Percentiles rank a stretch among this genome's conserved stretches.
Conservation (phyloP, 2,329 filamentous ascomycete species). For the Rhytidhysteron rufulum region DNA sequence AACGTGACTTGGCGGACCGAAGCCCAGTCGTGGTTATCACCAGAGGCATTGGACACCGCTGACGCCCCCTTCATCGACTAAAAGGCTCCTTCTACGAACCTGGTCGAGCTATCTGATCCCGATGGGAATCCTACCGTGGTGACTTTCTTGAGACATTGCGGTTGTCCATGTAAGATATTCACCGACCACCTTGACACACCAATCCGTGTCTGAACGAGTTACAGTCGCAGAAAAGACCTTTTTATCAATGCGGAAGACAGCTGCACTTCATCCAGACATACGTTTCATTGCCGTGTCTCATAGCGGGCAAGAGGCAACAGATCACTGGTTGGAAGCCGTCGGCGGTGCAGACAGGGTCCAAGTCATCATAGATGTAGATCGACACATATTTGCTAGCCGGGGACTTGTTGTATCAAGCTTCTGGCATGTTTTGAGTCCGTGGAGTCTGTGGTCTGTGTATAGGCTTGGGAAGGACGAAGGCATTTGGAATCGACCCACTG, state of each 20-base stretch:
- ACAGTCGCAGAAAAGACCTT: conserved; percentile 66
- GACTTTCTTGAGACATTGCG: conserved; percentile 68
- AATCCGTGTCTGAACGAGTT: conserved; percentile 3
- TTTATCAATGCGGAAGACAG: conserved; percentile 25
- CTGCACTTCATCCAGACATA: conserved; percentile 20
- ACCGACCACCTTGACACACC: neutral
- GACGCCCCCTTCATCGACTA: conserved; percentile 51
- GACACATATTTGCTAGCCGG: conserved; percentile 62
- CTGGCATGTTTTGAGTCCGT: conserved; percentile 61
- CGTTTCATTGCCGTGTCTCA: conserved; percentile 35
- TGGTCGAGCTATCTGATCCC: conserved; percentile 50
- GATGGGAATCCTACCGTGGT: conserved; percentile 56
- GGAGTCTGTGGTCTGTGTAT: conserved; percentile 55
- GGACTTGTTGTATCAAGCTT: conserved; percentile 59
- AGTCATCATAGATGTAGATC: conserved; percentile 58
- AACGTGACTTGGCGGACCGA: conserved; percentile 41
- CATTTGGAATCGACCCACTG: conserved; percentile 63
- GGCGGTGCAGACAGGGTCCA: conserved; percentile 55
- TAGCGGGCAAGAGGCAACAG: conserved; percentile 26
- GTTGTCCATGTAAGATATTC: conserved; percentile 63
- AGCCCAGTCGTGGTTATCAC: conserved; percentile 41
- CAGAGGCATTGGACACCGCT: conserved; percentile 25
- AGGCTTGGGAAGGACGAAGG: conserved; percentile 58
- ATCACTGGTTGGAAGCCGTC: conserved; percentile 29
- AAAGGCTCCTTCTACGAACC: conserved; percentile 53